Conservation (phyloP, 1,284 basidiomycete genomes). For the Cystobasidium slooffiae region DNA sequence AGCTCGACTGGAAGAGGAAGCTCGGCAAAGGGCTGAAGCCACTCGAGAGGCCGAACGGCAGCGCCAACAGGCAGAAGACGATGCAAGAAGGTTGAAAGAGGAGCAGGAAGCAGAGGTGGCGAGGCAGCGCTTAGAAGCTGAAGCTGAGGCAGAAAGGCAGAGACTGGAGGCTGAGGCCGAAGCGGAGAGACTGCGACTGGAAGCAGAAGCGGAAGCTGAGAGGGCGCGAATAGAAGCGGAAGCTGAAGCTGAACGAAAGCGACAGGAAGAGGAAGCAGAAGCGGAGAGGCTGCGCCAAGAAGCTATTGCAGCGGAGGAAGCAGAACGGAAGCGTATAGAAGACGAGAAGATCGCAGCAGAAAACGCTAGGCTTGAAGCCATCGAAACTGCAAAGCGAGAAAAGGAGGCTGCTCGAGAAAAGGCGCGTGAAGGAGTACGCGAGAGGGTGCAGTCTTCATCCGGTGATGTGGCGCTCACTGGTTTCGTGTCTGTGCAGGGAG, state of each 20-base stretch:
- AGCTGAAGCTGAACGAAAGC: background rate
- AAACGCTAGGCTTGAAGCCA: slow-evolving; percentile 10
- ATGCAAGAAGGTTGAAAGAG: no score
- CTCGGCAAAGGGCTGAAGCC: no score
- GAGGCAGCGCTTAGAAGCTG: background rate
- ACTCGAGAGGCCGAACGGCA: no score
- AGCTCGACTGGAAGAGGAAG: background rate
- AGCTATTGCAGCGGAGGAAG: slow-evolving; percentile 2
- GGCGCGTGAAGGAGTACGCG: background rate
- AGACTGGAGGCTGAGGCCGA: slow-evolving; percentile 3
- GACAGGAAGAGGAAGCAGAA: slow-evolving; percentile 7
- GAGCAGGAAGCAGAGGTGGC: background rate
- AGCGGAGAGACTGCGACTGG: slow-evolving; percentile 6
- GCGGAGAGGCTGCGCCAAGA: slow-evolving; percentile 15
- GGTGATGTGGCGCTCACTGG: slow-evolving; percentile 30
- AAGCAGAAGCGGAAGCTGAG: slow-evolving; percentile 8
- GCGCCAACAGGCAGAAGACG: no score
- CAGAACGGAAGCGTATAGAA: slow-evolving; percentile 1
- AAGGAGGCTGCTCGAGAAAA: slow-evolving; percentile 8
- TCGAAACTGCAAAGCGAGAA: slow-evolving; percentile 19
- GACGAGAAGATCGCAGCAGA: slow-evolving; percentile 13
- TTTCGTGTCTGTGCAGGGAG: slow-evolving; percentile 38
- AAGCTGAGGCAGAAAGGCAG: background rate
- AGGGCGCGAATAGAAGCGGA: background rate
- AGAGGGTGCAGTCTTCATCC: background rate